phyloP scores from a whole-genome alignment of 441 rosid genomes.

The Flueggea neowawraea region DNA sequence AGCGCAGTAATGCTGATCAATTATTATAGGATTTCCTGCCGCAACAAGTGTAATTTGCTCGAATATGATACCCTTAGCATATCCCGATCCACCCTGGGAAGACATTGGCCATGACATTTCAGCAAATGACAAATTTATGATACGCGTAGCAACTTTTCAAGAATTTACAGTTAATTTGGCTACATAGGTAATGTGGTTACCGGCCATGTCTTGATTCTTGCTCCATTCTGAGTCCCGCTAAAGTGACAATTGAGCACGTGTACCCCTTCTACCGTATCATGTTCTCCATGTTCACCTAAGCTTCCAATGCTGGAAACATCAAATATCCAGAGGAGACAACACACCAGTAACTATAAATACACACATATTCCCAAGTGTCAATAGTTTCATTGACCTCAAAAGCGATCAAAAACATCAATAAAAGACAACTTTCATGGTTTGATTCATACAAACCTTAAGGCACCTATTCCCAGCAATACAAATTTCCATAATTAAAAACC shows the following conservation, averaged over 20 bases:
- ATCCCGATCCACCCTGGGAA: slow-evolving; percentile 30
- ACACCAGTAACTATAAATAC: too few relatives aligned
- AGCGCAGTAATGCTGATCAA: slow-evolving; percentile 28
- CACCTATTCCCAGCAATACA: too few relatives aligned
- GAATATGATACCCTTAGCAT: slow-evolving; percentile 23
- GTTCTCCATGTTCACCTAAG: slow-evolving; percentile 12
- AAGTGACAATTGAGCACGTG: slow-evolving; percentile 24
- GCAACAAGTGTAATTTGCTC: slow-evolving; percentile 21
- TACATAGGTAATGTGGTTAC: slow-evolving; percentile 9
- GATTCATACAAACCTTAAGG: too few relatives aligned
- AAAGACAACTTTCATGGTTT: too few relatives aligned
- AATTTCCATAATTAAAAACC: too few relatives aligned
- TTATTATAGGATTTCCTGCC: slow-evolving; percentile 23
- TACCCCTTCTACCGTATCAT: slow-evolving; percentile 26
- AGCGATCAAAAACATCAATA: too few relatives aligned
- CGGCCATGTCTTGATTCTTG: slow-evolving; percentile 43
- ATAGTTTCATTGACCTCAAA: too few relatives aligned
- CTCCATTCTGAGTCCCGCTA: slow-evolving; percentile 25
- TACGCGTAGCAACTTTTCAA: too few relatives aligned
- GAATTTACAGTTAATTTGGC: too few relatives aligned
- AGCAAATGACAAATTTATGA: not conserved
- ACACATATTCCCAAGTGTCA: too few relatives aligned
- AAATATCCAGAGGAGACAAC: not conserved
- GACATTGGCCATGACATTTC: not conserved
- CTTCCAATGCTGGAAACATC: slow-evolving; percentile 34